phyloP scores from a whole-genome alignment of 1,284 basidiomycete species.

The Chiua sp. region DNA sequence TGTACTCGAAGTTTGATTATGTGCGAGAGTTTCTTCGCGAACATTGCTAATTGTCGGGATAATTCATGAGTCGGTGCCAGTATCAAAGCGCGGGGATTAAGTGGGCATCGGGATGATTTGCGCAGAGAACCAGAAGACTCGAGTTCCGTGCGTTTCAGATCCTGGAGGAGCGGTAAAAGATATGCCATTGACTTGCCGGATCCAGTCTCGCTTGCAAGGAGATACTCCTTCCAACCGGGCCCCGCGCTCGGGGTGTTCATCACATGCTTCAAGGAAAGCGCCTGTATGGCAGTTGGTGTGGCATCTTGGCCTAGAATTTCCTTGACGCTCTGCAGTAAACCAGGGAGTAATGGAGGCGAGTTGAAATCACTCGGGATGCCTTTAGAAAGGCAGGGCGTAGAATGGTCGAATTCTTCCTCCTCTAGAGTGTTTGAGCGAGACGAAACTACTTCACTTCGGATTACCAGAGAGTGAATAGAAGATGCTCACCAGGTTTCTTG shows the following conservation, averaged over 20 bases:
- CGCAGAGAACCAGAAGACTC: slow-evolving; percentile 8
- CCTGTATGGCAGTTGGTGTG: slow-evolving; percentile 76
- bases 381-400: slow-evolving; percentile 26
- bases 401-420: slow-evolving; percentile 45
- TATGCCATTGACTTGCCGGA: slow-evolving; percentile 93
- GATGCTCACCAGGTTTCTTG: slow-evolving; percentile 20
- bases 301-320: slow-evolving; percentile 60
- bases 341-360: slow-evolving; percentile 71
- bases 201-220: slow-evolving; percentile 88
- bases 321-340: slow-evolving; percentile 59
- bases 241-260: slow-evolving; percentile 41
- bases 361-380: slow-evolving; percentile 45
- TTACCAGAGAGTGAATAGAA: slow-evolving; percentile 1
- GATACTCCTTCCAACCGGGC: slow-evolving; percentile 54
- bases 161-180: slow-evolving; percentile 80
- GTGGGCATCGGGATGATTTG: slow-evolving; percentile 22
- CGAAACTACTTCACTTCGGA: slow-evolving; percentile 6
- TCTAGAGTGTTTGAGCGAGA: slow-evolving; percentile 37
- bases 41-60: slow-evolving; percentile 73
- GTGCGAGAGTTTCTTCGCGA: slow-evolving; percentile 79
- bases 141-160: slow-evolving; percentile 68
- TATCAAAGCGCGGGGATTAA: slow-evolving; percentile 78
- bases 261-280: slow-evolving; percentile 67
- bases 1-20: slow-evolving; percentile 74
- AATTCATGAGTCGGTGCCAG: slow-evolving; percentile 91